phyloP scores from a whole-genome alignment of 768 basidiomycete species.

The Tremella mesenterica region DNA sequence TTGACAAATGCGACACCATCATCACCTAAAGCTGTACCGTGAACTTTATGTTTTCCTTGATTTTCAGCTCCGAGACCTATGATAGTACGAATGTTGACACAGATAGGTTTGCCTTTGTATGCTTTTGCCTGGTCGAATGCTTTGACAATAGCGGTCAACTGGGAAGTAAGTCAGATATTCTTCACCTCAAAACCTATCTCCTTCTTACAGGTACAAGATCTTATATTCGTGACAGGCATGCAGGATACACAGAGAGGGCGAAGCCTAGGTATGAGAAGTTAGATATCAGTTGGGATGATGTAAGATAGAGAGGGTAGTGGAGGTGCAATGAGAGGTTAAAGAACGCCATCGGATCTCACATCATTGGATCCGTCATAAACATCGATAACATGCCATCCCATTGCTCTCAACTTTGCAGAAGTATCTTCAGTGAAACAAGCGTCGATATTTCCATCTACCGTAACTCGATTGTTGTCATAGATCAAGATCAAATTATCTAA shows the following conservation, averaged over 20 bases:
- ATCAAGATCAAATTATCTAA: constrained; percentile 42
- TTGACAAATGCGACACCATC: constrained; percentile 41
- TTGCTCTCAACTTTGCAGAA: constrained; percentile 35
- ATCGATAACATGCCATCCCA: constrained; percentile 40
- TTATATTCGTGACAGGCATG: too few species aligned
- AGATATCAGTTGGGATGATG: too few species aligned
- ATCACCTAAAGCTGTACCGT: constrained; percentile 42
- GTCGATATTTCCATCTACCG: constrained; percentile 42
- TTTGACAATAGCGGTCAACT: constrained; percentile 35
- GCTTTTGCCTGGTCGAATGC: constrained; percentile 36
- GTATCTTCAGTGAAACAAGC: constrained; percentile 43
- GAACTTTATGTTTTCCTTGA: constrained; percentile 32
- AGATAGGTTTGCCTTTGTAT: constrained; percentile 37
- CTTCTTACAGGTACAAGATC: too few species aligned
- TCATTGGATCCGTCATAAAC: constrained; percentile 40
- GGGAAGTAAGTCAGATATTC: background rate
- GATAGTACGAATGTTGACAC: constrained; percentile 41
- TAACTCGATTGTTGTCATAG: constrained; percentile 42
- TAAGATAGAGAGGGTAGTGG: too few species aligned
- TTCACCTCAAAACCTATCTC: background rate
- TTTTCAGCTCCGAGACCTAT: constrained; percentile 40
- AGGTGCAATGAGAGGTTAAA: too few species aligned
- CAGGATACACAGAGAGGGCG: too few species aligned
- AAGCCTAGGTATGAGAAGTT: too few species aligned
- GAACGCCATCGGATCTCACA: constrained; percentile 18